Evolutionary conservation across 1,284 basidiomycete genomes (phyloP), one percentile per base, ranked within the genome.

Genomic region (Thelephora terrestris): DNA sequence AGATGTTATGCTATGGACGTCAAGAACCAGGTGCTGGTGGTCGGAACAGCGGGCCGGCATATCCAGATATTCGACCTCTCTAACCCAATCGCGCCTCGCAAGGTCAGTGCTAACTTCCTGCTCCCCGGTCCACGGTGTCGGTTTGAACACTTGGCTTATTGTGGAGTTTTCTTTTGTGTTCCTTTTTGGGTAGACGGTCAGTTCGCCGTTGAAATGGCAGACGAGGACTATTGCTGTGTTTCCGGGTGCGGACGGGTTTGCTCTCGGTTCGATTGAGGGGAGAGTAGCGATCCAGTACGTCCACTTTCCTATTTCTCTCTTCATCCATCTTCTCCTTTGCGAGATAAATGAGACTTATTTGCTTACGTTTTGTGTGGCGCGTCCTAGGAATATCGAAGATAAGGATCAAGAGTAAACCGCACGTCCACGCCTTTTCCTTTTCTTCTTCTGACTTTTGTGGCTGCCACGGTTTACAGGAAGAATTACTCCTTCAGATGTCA

Each of bases 401-500:
- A 88, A 87, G 61, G 79, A 89, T 53, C 65, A 71, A 43, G 18
- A 38, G 23, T 32, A 20, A 32, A 25, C 20, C 48, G 16, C 24
- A 27, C 14, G 18, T 34, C 24, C 17, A 20, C 18, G 12, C 32
- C 14, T n/a, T 24, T 35, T 18, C 16, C 4, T 2, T 6, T 37
- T 18, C 2, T 6, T 37, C 14, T 37, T 17, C n/a, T 35, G 25
- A 18, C 4, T 9, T 17, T 47, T 16, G 25, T 12, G 29, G 29
- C 9, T 32, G 9, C 23, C 20, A 12, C 21, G 0, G 43, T 43
- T 25, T 46, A 20, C 53, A 88, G 84, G 50, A 77, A 80, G 62
- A 95, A 95, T 68, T 96, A 95, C 63, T 92, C 90, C 0, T 98
- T 98, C 78, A 95, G 93, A 61, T 97, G 94, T 61, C 94, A 97